phyloP scores from a whole-genome alignment of 768 basidiomycete species.

The Polyporus arcularius region DNA sequence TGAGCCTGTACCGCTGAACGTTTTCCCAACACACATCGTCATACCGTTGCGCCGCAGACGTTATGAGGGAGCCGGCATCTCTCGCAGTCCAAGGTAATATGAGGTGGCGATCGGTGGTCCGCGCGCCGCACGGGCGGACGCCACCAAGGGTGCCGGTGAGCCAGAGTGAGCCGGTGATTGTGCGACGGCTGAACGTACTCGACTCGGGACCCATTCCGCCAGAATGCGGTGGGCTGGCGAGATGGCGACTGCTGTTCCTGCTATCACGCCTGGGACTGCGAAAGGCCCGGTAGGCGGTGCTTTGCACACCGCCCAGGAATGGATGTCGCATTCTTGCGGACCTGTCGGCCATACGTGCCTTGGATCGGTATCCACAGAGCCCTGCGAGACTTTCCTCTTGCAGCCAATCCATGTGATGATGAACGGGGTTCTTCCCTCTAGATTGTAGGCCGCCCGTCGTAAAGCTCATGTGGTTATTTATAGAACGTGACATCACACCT shows the following conservation, averaged over 20 bases:
- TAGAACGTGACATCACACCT: slow-evolving; percentile 18
- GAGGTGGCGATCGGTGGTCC: no score
- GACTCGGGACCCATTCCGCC: no score
- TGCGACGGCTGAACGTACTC: no score
- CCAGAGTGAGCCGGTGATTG: no score
- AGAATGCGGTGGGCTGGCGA: no score
- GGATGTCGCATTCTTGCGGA: neutral
- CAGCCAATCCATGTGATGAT: slow-evolving; percentile 17
- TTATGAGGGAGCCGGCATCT: no score
- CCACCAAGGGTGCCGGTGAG: no score
- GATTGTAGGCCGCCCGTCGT: slow-evolving; percentile 1
- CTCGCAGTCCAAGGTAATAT: no score
- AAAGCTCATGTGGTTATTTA: neutral
- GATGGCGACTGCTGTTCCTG: neutral
- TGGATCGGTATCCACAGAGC: slow-evolving; percentile 4
- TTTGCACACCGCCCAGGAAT: neutral
- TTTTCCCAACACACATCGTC: no score
- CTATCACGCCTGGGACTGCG: neutral
- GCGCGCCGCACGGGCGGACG: no score
- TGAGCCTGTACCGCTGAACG: no score
- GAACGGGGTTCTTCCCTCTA: neutral
- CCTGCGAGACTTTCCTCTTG: slow-evolving; percentile 3
- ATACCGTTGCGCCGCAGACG: no score
- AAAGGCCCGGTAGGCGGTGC: slow-evolving; percentile 6
- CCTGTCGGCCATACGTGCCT: neutral